Base-by-base conservation (phyloP, 2,329 filamentous ascomycete species). In the Phyllosticta capitalensis region DNA sequence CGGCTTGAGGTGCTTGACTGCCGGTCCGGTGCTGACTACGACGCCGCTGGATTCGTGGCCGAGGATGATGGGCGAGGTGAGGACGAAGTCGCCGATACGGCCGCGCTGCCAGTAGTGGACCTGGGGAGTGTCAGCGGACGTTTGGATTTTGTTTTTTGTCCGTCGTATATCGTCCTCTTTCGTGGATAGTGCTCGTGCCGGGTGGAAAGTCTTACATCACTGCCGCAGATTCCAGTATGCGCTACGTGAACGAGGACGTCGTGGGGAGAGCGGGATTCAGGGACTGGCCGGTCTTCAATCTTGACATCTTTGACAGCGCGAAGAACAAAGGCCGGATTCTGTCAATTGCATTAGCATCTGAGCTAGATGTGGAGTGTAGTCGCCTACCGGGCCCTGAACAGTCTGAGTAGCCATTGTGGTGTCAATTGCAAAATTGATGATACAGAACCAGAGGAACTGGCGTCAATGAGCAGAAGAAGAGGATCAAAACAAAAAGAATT, bases 301-400 rank as follows among this genome's bases (percentile, higher is more conserved):
- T 68, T 68, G 55, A 78, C 74, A 28, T 76, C 69, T 62, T 78
- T 72, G 55, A 79, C 65, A 5, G 74, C 72, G 49, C 72, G 72
- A 12, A 81, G 73, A 49, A 80, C 78, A 62, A 79, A 79, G 7
- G 78, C 74, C 0, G 69, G 75, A 64, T 78, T 81, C 71, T 64
- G 30, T 5, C n/a, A 12, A 28, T 14, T 7, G 10, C n/a, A n/a
- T 54, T 7, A 45, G 38, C 17, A n/a, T 7, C 9, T 38, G n/a
- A 5, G 4, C 17, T 17, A 6, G 14, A 45, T 6, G 14, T 17
- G 4, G n/a, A n/a, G n/a, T n/a, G n/a, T 45, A 19, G 20, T 5
- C 19, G 5, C 26, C 20, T 45, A 45, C 38, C 17, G 38, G 38
- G 1, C 38, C 38, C 38, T 45, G 38, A 7, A 45, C 38, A 45